A percentile compares a stretch with the other conserved stretches of the same genome.
Evolutionary conservation across 768 basidiomycete genomes (phyloP).

Genomic region (Phylloporus scabripes): DNA sequence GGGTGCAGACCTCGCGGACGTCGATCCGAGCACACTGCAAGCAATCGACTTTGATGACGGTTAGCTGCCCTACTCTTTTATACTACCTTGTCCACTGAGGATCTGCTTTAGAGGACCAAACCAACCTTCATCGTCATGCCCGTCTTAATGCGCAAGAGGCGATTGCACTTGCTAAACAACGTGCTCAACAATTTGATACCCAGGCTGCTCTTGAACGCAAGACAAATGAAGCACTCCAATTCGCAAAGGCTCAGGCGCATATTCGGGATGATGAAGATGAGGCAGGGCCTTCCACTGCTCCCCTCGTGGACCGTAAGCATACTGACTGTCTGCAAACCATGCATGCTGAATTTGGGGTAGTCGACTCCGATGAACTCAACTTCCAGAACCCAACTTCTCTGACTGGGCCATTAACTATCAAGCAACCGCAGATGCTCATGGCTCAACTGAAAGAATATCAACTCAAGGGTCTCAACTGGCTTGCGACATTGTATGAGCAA

Average conservation of each 20-base stretch:
- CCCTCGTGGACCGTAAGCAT: slow-evolving; percentile 68
- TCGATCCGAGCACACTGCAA: slow-evolving; percentile 47
- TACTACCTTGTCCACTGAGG: background rate
- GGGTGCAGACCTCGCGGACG: slow-evolving; percentile 54
- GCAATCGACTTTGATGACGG: slow-evolving; percentile 93
- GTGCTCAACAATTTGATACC: slow-evolving; percentile 81
- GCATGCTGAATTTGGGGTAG: slow-evolving; percentile 34
- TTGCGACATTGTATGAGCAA: slow-evolving; percentile 95
- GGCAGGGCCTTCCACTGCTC: slow-evolving; percentile 31
- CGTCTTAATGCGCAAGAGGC: slow-evolving; percentile 88
- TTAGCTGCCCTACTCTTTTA: slow-evolving; percentile 31
- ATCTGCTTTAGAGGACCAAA: slow-evolving; percentile 65
- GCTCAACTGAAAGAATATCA: slow-evolving; percentile 98
- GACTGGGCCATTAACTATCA: slow-evolving; percentile 76
- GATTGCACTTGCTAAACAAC: slow-evolving; percentile 66
- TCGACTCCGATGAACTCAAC: slow-evolving; percentile 95
- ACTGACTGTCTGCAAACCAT: background rate
- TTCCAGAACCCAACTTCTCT: slow-evolving; percentile 97
- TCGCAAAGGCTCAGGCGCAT: slow-evolving; percentile 52
- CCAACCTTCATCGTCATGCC: slow-evolving; percentile 81
- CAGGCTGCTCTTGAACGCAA: slow-evolving; percentile 78
- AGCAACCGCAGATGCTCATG: slow-evolving; percentile 94
- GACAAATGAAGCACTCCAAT: slow-evolving; percentile 67
- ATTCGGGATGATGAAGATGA: slow-evolving; percentile 40
- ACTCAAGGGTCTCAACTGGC: slow-evolving; percentile 95